These are phyloP conservation scores for Protomyces gravidus DNA, from an alignment of 1,139 yeast species.

Conservation along the genomic window DNA sequence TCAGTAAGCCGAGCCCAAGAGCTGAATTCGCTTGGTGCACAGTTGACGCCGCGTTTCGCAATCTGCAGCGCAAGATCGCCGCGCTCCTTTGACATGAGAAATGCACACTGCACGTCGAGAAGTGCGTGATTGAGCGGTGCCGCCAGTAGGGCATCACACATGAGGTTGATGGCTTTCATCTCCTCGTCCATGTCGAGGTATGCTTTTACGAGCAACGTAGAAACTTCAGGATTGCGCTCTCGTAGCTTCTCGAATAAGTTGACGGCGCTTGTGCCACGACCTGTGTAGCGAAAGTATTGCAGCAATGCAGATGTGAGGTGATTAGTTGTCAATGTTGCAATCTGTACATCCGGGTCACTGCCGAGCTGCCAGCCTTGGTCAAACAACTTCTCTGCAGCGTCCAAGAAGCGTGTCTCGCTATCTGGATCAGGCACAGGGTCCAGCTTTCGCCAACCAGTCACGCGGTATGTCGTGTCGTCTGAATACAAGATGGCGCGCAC, in stretches of 20 bases:
- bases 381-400: constrained; percentile 58
- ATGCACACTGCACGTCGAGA: constrained; percentile 61
- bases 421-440: constrained; percentile 49
- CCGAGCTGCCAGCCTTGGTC: constrained; percentile 53
- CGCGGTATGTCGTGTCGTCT: constrained; percentile 59
- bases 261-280: constrained; percentile 57
- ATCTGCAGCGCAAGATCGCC: constrained; percentile 68
- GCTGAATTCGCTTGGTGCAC: constrained; percentile 78
- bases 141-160: constrained; percentile 57
- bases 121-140: constrained; percentile 61
- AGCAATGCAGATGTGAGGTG: constrained; percentile 72
- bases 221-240: constrained; percentile 49
- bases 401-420: constrained; percentile 54
- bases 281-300: constrained; percentile 61
- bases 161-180: constrained; percentile 64
- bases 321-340: constrained; percentile 65
- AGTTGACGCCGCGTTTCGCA: constrained; percentile 69
- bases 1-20: constrained; percentile 76
- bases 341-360: constrained; percentile 60
- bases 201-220: constrained; percentile 58
- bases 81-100: constrained; percentile 61
- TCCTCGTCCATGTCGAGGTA: constrained; percentile 60
- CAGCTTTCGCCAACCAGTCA: constrained; percentile 59
- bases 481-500: constrained; percentile 67
- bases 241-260: constrained; percentile 49